Evolutionary conservation across 169 alveolate species (phyloP).

Genomic region (Plasmodium billcollinsi): DNA sequence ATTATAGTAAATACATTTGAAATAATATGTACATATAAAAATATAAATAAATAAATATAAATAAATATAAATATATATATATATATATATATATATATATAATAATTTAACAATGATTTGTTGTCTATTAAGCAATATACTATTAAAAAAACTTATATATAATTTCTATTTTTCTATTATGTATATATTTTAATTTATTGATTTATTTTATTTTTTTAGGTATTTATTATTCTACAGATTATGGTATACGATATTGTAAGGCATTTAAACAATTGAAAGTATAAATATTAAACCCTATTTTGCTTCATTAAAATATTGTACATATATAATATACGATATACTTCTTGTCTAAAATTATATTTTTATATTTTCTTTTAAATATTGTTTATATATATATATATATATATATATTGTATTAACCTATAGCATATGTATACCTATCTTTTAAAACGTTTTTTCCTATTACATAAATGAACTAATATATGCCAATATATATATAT

Average conservation of each 20-base stretch:
- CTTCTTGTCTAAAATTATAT: too few relatives aligned
- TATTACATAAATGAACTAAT: too few relatives aligned
- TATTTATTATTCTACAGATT: conserved; percentile 55
- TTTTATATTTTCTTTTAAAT: too few relatives aligned
- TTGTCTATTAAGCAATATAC: neutral
- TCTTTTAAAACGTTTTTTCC: too few relatives aligned
- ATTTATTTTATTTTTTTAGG: conserved; percentile 26
- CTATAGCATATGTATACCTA: too few relatives aligned
- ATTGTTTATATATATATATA: too few relatives aligned
- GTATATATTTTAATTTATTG: neutral
- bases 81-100: neutral
- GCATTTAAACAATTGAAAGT: conserved; percentile 39
- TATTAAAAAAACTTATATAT: neutral
- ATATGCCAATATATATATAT: too few relatives aligned
- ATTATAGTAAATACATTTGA: neutral
- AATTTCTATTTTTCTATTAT: neutral
- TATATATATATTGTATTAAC: too few relatives aligned
- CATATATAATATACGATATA: too few relatives aligned
- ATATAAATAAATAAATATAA: neutral
- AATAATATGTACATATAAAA: neutral
- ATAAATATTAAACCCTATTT: neutral
- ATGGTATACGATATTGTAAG: conserved; percentile 49
- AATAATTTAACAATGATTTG: neutral
- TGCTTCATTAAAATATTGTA: too few relatives aligned
- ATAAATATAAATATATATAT: neutral